Base-by-base conservation (phyloP, 805 yeast species). In the Suhomyces prunicola region DNA sequence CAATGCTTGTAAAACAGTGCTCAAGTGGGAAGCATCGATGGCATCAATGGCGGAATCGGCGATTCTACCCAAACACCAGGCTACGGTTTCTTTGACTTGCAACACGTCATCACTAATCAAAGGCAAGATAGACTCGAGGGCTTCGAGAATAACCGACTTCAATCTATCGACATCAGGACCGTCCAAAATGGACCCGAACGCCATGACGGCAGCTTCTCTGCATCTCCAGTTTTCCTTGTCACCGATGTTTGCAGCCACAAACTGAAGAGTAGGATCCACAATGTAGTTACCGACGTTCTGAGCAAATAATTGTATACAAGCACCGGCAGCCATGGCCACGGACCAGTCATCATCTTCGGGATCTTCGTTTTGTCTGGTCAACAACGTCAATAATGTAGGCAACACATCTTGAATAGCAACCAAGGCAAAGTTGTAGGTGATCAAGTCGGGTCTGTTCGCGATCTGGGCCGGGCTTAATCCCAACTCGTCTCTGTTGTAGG, bases 151-250 rank as follows among this genome's bases (percentile, higher is more conserved):
- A 50, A 91, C 79, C 6, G 72, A 71, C 48, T 82, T 82, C 62
- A 90, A 76, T 63, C 87, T 86, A 2, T 80, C 83, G 50, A 83
- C 81, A 57, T 88, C 92, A 29, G 97, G 97, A 19, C 99, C 99
- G 62, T 91, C 98, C 62, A 94, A 79, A 54, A 94, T 90, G 10
- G 97, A 91, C 33, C 99, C 99, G 68, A 94, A 94, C 0, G 99
- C 97, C 99, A 94, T 94, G 5, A 94, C 97, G 1, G 98, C 96
- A 24, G 98, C 98, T 73, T 94, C 99, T 63, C 97, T 86, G 51
- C 83, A 73, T 71, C 94, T 83, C 99, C 99, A 94, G 50, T 59
- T 59, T 10, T 66, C 67, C 12, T 56, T 46, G 57, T 64, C 65
- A 53, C 77, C 74, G 50, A 94, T 80, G 65, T 89, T 88, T 46